phyloP scores from a whole-genome alignment of 768 basidiomycete species.

The Trametes maxima region DNA sequence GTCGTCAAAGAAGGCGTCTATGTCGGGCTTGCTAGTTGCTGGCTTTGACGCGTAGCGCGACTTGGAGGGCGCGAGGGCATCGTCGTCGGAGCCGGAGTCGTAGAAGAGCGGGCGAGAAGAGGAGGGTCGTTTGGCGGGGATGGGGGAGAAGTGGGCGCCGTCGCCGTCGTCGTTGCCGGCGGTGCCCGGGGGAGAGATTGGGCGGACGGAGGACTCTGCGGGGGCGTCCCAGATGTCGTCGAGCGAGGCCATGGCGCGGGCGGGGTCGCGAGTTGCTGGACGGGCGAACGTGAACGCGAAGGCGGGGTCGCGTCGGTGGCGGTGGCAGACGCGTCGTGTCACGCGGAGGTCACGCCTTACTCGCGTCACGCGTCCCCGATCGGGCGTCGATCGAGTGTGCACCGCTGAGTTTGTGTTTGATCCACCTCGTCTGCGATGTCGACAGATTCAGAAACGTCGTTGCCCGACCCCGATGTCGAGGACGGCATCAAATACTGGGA shows the following conservation, averaged over 20 bases:
- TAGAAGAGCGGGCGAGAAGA: constrained; percentile 53
- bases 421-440: neutral
- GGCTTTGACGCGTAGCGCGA: constrained; percentile 26
- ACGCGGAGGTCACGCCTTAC: constrained; percentile 19
- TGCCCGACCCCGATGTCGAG: constrained; percentile 59
- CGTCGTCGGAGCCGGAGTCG: constrained; percentile 56
- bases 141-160: constrained; percentile 2
- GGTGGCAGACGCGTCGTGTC: constrained; percentile 16
- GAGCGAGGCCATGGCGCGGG: constrained; percentile 37
- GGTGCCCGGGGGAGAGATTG: constrained; percentile 6
- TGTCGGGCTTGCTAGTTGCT: constrained; percentile 32
- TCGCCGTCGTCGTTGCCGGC: constrained; percentile 25
- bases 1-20: constrained; percentile 48
- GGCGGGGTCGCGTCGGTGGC: neutral
- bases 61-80: constrained; percentile 27
- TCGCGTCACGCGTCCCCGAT: constrained; percentile 1
- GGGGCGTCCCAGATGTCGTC: constrained; percentile 66
- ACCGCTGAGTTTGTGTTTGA: neutral
- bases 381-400: neutral
- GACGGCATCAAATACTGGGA: constrained; percentile 89
- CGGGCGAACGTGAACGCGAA: too few relatives aligned
- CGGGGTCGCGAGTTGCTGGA: neutral
- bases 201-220: constrained; percentile 31
- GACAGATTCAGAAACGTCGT: constrained; percentile 2
- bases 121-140: constrained; percentile 35